These are phyloP conservation scores for Phyllosticta paracitricarpa DNA, from an alignment of 2,329 filamentous ascomycete genomes.

Conservation along the genomic window DNA sequence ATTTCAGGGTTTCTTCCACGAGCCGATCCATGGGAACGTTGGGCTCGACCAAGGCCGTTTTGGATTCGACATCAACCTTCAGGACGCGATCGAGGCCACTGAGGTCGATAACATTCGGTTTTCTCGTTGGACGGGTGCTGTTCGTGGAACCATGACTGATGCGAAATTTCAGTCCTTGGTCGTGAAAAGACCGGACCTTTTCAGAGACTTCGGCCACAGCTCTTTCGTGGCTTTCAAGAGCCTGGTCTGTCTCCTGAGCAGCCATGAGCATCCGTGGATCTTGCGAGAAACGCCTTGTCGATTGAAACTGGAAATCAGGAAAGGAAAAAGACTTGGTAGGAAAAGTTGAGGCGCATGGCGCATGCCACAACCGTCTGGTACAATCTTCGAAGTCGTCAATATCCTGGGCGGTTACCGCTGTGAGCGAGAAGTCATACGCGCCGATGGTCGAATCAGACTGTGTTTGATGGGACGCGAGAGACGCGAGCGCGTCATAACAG, in stretches of 20 bases:
- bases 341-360: not conserved
- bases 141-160: slow-evolving; percentile 71
- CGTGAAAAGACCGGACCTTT: slow-evolving; percentile 40
- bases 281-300: not conserved
- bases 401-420: not conserved
- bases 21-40: slow-evolving; percentile 60
- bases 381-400: not conserved
- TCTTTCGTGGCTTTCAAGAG: slow-evolving; percentile 31
- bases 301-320: not conserved
- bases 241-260: not conserved
- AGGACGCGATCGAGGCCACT: slow-evolving; percentile 54
- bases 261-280: not conserved
- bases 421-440: not conserved
- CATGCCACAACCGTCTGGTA: not conserved
- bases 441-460: not conserved
- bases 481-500: not conserved
- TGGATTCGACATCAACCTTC: slow-evolving; percentile 42
- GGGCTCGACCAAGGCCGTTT: slow-evolving; percentile 56
- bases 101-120: slow-evolving; percentile 51
- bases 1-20: slow-evolving; percentile 45
- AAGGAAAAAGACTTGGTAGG: not conserved
- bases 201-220: slow-evolving; percentile 38
- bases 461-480: not conserved
- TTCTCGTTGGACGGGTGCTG: slow-evolving; percentile 49
- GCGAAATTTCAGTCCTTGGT: slow-evolving; percentile 50